Evolutionary conservation across 2,329 filamentous ascomycete species (phyloP), one percentile per base, ranked within the genome.

Genomic region (Epicoccum sorghinum): DNA sequence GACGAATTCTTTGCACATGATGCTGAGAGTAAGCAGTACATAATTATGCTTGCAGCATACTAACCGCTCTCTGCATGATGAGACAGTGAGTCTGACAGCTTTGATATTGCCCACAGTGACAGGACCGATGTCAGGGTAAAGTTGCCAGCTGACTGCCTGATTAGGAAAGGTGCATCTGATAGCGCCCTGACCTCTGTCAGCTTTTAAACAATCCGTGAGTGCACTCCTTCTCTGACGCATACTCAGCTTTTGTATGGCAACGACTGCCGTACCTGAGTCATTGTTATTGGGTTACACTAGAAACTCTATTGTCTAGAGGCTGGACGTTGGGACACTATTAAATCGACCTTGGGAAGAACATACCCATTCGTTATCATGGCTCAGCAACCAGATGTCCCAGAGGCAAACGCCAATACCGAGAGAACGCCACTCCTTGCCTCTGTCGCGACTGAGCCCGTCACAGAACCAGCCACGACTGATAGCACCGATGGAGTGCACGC

Each of bases 361-460:
- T n/a, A 13, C 13, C 3, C 6, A 7, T 7, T 7, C 8, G 7
- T 24, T 24, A 36, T 27, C 13, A 55, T 55, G 46, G 25, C 46
- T 9, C 4, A 33, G 7, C 40, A 13, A 10, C 6, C 4, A 22
- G 13, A 35, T 13, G 39, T n/a, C 8, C 12, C 35, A 13, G 25
- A 13, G n/a, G 32, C 30, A n/a, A 38, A 18, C 12, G 46, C 52
- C 8, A 57, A n/a, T 47, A 58, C 68, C 44, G 70, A 74, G 52
- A 65, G 53, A 18, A 71, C 69, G 10, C 70, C 70, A 37, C 55
- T 73, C 7, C 62, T 74, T 27, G 50, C 62, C 7, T 49, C 60
- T 4, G 47, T 65, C 8, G 57, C 61, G 3, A 43, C 64, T 7
- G 50, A 37, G 7, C 64, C 67, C 1, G 59, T 60, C 13, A 49